Evolutionary conservation across 495 filamentous ascomycete species (phyloP), one percentile per base, ranked within the genome.

Genomic region (Viridothelium virens): DNA sequence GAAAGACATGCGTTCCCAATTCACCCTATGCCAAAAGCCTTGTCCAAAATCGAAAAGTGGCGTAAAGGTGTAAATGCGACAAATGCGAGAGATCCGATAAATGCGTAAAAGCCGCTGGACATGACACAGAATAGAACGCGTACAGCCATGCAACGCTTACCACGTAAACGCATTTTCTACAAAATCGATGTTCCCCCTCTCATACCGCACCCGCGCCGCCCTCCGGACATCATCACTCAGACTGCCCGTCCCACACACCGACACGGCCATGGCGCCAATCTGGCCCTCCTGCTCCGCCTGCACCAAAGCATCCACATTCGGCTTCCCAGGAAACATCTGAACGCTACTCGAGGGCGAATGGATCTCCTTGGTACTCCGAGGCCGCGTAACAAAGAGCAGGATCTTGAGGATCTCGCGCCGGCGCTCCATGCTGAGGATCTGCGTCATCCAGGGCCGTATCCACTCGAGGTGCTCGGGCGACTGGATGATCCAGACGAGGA

Each of bases 361-460:
- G 66, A 93, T 88, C 71, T 92, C 87, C 73, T 83, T 87, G 0
- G 86, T 81, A 69, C 83, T 86, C 69, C 87, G 83, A 5, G 92
- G 92, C 10, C 90, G 81, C 1, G 92, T 97, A 63, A 97, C 84
- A 76, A 95, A 96, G 3, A 97, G 83, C 75, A 91, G 85, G 72
- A 96, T 87, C 61, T 86, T 85, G 56, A 97, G 84, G 2, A 95
- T 79, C 16, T 93, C 89, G 33, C 89, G 81, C 2, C 92, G 86
- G 56, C 84, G 79, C 9, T 89, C 86, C 87, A 96, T 87, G 48
- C 81, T 81, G 65, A 97, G 79, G 63, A 97, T 88, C 68, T 82
- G 81, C 66, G 91, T 91, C 89, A 98, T 96, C 90, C 90, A 97
- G 14, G 90, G 89, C 6, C 89, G 83, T 70, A 92, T 90, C 94